Conservation (phyloP, 2,329 filamentous ascomycete species). For the Nothomitra cinnamomea region DNA sequence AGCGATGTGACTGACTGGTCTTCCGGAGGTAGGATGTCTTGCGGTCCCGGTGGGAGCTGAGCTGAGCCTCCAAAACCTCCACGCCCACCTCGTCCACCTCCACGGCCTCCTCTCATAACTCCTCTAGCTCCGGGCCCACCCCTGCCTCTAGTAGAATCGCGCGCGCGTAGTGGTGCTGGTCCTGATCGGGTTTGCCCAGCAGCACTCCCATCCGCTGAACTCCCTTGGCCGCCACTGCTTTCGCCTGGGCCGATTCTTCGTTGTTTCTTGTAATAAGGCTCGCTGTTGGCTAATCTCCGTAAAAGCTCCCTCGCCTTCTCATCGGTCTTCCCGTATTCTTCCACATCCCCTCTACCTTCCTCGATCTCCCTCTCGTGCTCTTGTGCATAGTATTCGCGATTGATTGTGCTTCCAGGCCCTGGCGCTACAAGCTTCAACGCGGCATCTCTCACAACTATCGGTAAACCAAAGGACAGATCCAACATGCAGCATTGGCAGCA, state of each 20-base stretch:
- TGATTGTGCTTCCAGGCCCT: conserved; percentile 80
- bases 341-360: conserved; percentile 61
- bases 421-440: conserved; percentile 96
- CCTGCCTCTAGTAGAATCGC: conserved; percentile 29
- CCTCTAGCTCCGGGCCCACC: conserved; percentile 17
- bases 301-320: conserved; percentile 88
- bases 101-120: conserved; percentile 24
- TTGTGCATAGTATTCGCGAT: conserved; percentile 93
- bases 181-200: conserved; percentile 28
- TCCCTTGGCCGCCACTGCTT: conserved; percentile 23
- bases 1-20: conserved; percentile 82
- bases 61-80: conserved; percentile 49
- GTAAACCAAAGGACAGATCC: conserved; percentile 86
- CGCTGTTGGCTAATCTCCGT: conserved; percentile 69
- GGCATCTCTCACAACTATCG: conserved; percentile 87
- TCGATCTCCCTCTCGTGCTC: conserved; percentile 94
- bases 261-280: conserved; percentile 89
- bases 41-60: conserved; percentile 60
- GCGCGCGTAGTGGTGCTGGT: conserved; percentile 64
- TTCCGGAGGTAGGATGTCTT: conserved; percentile 70
- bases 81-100: conserved; percentile 32
- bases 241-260: conserved; percentile 45
- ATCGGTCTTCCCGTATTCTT: conserved; percentile 92
- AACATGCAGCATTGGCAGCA: conserved; percentile 99
- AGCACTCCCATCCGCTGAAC: conserved; percentile 25